phyloP scores from a whole-genome alignment of 2,329 filamentous ascomycete genomes.

The Nemania abortiva region DNA sequence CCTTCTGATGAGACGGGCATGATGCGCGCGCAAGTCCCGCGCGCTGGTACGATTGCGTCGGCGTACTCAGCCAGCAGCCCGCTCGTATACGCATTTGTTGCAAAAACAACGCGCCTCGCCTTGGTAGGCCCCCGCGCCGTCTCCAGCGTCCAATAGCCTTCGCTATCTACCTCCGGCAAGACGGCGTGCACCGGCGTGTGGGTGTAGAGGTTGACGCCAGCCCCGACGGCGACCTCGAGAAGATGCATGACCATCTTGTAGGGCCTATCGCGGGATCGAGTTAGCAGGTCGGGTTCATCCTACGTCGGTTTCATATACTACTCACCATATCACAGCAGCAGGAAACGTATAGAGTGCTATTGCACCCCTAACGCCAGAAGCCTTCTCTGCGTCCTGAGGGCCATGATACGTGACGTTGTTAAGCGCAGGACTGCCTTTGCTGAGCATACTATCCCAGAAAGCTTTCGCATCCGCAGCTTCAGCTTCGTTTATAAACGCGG shows the following conservation, averaged over 20 bases:
- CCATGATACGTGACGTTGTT: slow-evolving; percentile 41
- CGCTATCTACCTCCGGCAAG: slow-evolving; percentile 38
- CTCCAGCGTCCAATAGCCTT: slow-evolving; percentile 58
- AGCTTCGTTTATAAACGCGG: slow-evolving; percentile 49
- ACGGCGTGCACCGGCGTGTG: slow-evolving; percentile 44
- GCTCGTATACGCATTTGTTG: slow-evolving; percentile 76
- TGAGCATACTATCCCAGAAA: slow-evolving; percentile 49
- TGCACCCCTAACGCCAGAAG: slow-evolving; percentile 52
- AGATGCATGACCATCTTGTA: slow-evolving; percentile 50
- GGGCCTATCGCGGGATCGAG: slow-evolving; percentile 35
- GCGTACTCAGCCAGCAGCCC: slow-evolving; percentile 69
- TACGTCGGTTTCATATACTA: not conserved
- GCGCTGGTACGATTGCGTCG: slow-evolving; percentile 71
- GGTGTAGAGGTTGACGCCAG: slow-evolving; percentile 48
- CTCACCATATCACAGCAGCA: slow-evolving; percentile 43
- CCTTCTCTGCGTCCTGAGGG: slow-evolving; percentile 41
- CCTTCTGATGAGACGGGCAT: slow-evolving; percentile 24
- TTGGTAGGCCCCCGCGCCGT: slow-evolving; percentile 67
- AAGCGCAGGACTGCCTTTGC: slow-evolving; percentile 44
- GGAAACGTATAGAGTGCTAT: slow-evolving; percentile 51
- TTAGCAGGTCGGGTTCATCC: not conserved
- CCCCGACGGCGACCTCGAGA: slow-evolving; percentile 35
- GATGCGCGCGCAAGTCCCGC: slow-evolving; percentile 56
- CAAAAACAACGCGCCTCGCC: slow-evolving; percentile 69
- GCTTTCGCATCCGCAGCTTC: slow-evolving; percentile 46